Base-by-base conservation (phyloP, 148 eudicot genomes). In the Camellia sinensis region DNA sequence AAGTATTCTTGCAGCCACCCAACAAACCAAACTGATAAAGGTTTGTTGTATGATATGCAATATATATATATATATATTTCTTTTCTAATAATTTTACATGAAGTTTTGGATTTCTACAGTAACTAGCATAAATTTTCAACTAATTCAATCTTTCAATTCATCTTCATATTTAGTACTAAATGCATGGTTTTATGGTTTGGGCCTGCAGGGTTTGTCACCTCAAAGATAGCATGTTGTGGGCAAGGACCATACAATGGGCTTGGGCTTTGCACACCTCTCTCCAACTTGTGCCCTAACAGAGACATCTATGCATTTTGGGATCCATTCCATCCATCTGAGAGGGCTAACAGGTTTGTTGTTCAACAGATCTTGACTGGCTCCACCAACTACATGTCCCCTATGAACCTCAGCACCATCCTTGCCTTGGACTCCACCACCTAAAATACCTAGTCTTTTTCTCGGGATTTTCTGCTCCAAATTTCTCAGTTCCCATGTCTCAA, bases 221-320 rank as follows among this genome's bases (percentile, higher is more conserved):
- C 88, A 9, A 83, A 83, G 73, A 56, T 77, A 69, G 88, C 88
- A 66, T 86, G 88, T 68, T 85, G 88, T 64, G 85, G 88, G 41
- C 88, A 85, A 82, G 88, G 88, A n/a, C 83, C 83, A 3, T 86
- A 86, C 64, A 86, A 86, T 48, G 88, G 88, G 41, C 15, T 86
- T 0, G 88, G 88, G 9, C 86, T 86, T 17, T 86, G 88, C 88
- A 86, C 88, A 0, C 72, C 78, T 0, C 59, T 80, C 14, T 86
- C 88, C 15, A 86, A 83, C 72, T 62, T 86, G 74, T 86, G 88
- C 82, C 82, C 88, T 0, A 83, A 86, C 78, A 80, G 88, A 76
- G 85, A 85, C 64, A 1, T 72, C 17, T 85, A 77, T 8, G 88
- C 84, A 2, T 85, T 86, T 21, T 86, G 88, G 88, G 88, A 86